These are phyloP conservation scores for Amborella trichopoda DNA, from an alignment of 164 flowering plant genomes.

Conservation along the genomic window DNA sequence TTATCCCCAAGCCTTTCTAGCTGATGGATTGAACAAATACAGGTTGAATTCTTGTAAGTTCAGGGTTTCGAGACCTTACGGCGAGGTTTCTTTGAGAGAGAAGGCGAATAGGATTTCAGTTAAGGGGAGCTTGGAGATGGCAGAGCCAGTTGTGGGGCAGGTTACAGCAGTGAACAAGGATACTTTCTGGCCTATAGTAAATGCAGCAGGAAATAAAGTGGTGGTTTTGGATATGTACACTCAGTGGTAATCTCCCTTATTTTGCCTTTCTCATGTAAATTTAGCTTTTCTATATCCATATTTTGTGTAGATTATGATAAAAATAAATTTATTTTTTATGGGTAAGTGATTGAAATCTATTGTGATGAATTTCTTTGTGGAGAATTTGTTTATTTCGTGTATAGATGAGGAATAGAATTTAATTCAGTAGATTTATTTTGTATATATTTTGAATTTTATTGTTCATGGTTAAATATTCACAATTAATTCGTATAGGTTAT, in stretches of 20 bases:
- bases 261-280: background rate
- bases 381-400: background rate
- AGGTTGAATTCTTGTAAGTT: no score
- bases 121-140: slow-evolving; percentile 20
- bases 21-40: no score
- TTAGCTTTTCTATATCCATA: background rate
- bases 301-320: no score
- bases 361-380: background rate
- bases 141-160: slow-evolving; percentile 23
- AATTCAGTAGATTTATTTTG: background rate
- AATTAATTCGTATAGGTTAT: no score
- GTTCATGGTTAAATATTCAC: no score
- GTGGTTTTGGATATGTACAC: slow-evolving; percentile 38
- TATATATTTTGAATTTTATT: background rate
- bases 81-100: no score
- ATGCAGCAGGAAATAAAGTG: slow-evolving; percentile 20
- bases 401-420: background rate
- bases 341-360: no score
- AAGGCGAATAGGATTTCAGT: slow-evolving; percentile 5
- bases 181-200: slow-evolving; percentile 33
- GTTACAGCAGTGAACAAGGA: slow-evolving; percentile 33
- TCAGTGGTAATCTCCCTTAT: slow-evolving; percentile 16
- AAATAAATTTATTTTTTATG: no score
- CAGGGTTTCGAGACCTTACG: no score
- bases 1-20: no score